A percentile compares a stretch with the other conserved stretches of the same genome.
Conservation (phyloP, 257 asterid species). For the Fraxinus pennsylvanica region DNA sequence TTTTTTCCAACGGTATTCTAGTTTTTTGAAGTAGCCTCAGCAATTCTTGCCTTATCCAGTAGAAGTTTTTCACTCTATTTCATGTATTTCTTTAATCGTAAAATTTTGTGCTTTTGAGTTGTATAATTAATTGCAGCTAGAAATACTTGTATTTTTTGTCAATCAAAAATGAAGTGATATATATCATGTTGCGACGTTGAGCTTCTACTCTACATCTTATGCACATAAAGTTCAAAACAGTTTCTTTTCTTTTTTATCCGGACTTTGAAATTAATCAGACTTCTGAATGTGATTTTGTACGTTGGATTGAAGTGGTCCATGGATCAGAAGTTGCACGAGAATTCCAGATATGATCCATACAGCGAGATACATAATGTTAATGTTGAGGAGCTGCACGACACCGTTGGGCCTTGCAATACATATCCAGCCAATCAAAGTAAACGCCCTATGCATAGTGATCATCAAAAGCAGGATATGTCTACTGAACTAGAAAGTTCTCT, state of each 20-base stretch:
- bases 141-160: conserved; percentile 10
- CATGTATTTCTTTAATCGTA: conserved; percentile 14
- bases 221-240: background rate
- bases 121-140: background rate
- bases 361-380: conserved; percentile 31
- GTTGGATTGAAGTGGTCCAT: conserved; percentile 47
- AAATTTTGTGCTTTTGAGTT: conserved; percentile 2
- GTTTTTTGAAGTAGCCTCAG: conserved; percentile 1
- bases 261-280: conserved; percentile 45
- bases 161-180: conserved; percentile 7
- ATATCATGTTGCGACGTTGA: background rate
- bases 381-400: conserved; percentile 36
- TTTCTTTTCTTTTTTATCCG: background rate
- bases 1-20: background rate
- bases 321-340: conserved; percentile 48
- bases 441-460: conserved; percentile 42
- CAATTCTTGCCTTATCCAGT: conserved; percentile 9
- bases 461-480: conserved; percentile 36
- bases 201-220: background rate
- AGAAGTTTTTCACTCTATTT: conserved; percentile 4
- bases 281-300: conserved; percentile 42
- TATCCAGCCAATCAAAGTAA: conserved; percentile 42
- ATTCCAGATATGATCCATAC: conserved; percentile 24
- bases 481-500: conserved; percentile 39
- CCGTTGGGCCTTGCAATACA: conserved; percentile 35